A percentile compares a stretch with the other conserved stretches of the same genome.
phyloP scores from a whole-genome alignment of 176 grass and related monocot genomes.

The Oryza glaberrima region DNA sequence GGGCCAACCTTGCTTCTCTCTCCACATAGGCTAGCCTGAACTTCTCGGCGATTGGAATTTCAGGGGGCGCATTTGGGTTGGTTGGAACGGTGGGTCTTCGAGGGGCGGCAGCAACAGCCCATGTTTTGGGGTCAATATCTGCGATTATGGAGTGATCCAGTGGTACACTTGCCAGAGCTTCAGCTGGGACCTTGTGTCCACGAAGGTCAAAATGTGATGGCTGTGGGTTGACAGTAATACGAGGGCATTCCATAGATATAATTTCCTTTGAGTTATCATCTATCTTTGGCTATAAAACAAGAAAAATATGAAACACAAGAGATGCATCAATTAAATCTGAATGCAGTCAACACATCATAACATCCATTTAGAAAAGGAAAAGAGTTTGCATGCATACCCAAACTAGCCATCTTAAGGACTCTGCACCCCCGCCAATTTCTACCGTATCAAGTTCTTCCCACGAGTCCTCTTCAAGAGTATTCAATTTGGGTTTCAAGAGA shows the following conservation, averaged over 20 bases:
- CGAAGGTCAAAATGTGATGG: slow-evolving; percentile 53
- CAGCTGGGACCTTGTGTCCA: slow-evolving; percentile 57
- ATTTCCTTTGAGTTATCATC: slow-evolving; percentile 79
- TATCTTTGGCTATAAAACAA: slow-evolving; percentile 66
- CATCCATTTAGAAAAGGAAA: not conserved
- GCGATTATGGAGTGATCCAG: slow-evolving; percentile 68
- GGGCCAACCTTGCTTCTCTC: slow-evolving; percentile 82
- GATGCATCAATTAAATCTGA: not conserved
- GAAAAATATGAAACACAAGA: slow-evolving; percentile 4
- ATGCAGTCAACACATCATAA: not conserved
- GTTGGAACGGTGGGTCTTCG: slow-evolving; percentile 27
- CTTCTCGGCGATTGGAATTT: slow-evolving; percentile 74
- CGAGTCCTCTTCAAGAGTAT: slow-evolving; percentile 81
- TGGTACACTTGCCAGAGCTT: slow-evolving; percentile 64
- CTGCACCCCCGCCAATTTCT: slow-evolving; percentile 69
- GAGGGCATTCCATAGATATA: slow-evolving; percentile 69
- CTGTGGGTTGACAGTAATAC: slow-evolving; percentile 73
- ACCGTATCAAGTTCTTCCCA: slow-evolving; percentile 91
- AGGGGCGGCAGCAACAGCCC: slow-evolving; percentile 62
- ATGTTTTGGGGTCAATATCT: slow-evolving; percentile 86
- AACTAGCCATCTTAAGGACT: slow-evolving; percentile 80
- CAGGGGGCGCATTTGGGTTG: slow-evolving; percentile 20
- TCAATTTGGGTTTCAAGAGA: slow-evolving; percentile 89
- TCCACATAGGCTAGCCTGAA: slow-evolving; percentile 80
- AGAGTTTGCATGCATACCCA: slow-evolving; percentile 61